Base-by-base conservation (phyloP, 192 early-diverging fungal species). In the Entomortierella chlamydospora region DNA sequence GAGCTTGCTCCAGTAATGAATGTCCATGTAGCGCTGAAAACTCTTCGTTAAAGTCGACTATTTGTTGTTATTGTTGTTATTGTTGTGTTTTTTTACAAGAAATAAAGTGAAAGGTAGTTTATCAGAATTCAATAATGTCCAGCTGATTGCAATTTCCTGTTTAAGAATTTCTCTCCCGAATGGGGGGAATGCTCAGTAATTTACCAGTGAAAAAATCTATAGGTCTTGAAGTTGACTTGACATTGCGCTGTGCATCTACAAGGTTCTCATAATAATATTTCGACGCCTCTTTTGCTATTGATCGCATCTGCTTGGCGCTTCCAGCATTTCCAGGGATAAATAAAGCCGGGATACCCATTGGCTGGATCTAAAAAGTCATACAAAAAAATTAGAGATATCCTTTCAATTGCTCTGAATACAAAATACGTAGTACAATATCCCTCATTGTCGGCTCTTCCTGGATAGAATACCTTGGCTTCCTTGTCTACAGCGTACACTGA, bases 261-360 rank as follows among this genome's bases (percentile, higher is more conserved):
- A 83, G 49, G 22, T 78, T 57, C 22, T 90, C 85, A 51, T 88
- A 89, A 79, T 91, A 93, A 45, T 89, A 85, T 11, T 81, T 67
- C 10, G 94, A 81, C 18, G 93, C 81, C 31, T 91, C 90, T 20
- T 93, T 85, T 17, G 94, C 96, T 37, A 99, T 87, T 33, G 94
- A 95, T 39, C 94, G 85, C 23, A 93, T 88, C 86, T 99, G 98
- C 74, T 95, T 94, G 72, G 93, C 93, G 71, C 93, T 96, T 22
- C 98, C 98, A 26, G 96, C 95, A 59, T 98, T 95, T 0, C 98
- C 98, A 11, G 95, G 98, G 41, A 99, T 91, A 83, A 99, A 99
- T 17, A 99, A 83, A 0, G 96, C 90, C 0, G 98, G 98, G 34
- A 96, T 88, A 41, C 95, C 92, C 22, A 83, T 81, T 31, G 93